Evolutionary conservation across 2,329 filamentous ascomycete genomes (phyloP).

Genomic region (Fulvia fulva): DNA sequence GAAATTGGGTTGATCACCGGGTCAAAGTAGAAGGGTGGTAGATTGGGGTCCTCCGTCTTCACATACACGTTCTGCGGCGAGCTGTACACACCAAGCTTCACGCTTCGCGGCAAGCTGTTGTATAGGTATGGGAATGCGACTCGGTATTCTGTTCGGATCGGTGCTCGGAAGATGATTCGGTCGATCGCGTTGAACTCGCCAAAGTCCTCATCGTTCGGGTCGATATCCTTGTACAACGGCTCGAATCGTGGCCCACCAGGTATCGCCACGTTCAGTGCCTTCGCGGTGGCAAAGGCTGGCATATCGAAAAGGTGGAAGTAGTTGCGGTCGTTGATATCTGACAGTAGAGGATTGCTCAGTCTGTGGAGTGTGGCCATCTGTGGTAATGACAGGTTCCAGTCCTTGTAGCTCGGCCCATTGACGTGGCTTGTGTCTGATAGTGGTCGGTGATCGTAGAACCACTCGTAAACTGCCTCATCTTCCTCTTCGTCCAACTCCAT

Average conservation of each 20-base stretch:
- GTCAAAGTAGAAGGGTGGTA: conserved; percentile 97
- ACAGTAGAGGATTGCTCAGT: conserved; percentile 83
- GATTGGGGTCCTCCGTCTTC: conserved; percentile 76
- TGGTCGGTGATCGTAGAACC: conserved; percentile 95
- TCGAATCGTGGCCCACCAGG: conserved; percentile 97
- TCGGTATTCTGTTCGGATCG: conserved; percentile 90
- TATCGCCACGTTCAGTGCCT: conserved; percentile 93
- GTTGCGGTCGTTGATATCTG: conserved; percentile 90
- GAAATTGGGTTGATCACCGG: conserved; percentile 98
- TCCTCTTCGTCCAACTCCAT: conserved; percentile 96
- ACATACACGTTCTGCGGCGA: conserved; percentile 90
- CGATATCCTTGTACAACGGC: conserved; percentile 95
- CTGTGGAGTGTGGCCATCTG: conserved; percentile 97
- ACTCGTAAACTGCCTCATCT: conserved; percentile 86
- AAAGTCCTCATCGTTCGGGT: conserved; percentile 98
- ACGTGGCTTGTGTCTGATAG: conserved; percentile 88
- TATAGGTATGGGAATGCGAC: conserved; percentile 94
- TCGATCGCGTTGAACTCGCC: conserved; percentile 99
- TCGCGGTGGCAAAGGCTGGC: conserved; percentile 91
- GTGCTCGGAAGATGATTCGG: conserved; percentile 94
- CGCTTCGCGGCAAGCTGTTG: conserved; percentile 91
- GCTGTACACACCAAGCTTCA: conserved; percentile 90
- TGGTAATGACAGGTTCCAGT: conserved; percentile 85
- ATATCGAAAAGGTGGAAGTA: conserved; percentile 98
- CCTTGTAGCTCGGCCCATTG: conserved; percentile 94